These are phyloP conservation scores for Leptographium flavum DNA, from an alignment of 2,329 filamentous ascomycete species.

Conservation along the genomic window DNA sequence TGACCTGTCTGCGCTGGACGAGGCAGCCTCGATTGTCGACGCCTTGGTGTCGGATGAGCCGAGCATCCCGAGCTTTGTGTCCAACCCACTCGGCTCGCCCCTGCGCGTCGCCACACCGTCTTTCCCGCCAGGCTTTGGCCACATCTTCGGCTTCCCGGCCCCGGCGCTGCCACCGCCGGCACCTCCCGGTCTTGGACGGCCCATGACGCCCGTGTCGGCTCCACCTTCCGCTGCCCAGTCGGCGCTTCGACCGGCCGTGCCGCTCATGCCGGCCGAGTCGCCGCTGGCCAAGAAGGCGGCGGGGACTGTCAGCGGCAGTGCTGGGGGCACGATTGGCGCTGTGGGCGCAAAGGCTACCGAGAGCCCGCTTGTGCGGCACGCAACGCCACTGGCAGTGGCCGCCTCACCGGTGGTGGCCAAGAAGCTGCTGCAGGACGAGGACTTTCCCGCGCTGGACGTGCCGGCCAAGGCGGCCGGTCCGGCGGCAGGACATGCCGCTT, in stretches of 20 bases:
- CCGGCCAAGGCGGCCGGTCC: conserved; percentile 25
- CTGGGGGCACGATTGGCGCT: background rate
- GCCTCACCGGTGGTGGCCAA: conserved; percentile 1
- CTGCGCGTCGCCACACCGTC: conserved; percentile 13
- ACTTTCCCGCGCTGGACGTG: conserved; percentile 45
- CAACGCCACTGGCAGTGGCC: background rate
- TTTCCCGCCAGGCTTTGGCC: conserved; percentile 31
- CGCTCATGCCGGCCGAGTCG: background rate
- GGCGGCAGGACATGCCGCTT: conserved; percentile 6
- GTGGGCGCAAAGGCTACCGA: background rate
- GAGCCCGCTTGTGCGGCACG: background rate
- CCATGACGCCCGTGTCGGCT: conserved; percentile 4
- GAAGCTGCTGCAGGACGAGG: conserved; percentile 39
- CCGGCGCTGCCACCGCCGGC: too few species aligned
- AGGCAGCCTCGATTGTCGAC: conserved; percentile 50
- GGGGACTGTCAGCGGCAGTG: conserved; percentile 3
- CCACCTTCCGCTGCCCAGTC: background rate
- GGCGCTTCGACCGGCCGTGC: background rate
- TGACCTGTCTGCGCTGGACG: conserved; percentile 44
- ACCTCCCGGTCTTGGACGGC: conserved; percentile 14
- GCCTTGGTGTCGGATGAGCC: conserved; percentile 51
- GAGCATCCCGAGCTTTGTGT: background rate
- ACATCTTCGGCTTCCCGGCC: conserved; percentile 3
- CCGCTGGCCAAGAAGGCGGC: background rate
- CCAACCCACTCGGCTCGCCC: conserved; percentile 16